Evolutionary conservation across 2,329 filamentous ascomycete genomes (phyloP).

Genomic region (Alternaria alternata): DNA sequence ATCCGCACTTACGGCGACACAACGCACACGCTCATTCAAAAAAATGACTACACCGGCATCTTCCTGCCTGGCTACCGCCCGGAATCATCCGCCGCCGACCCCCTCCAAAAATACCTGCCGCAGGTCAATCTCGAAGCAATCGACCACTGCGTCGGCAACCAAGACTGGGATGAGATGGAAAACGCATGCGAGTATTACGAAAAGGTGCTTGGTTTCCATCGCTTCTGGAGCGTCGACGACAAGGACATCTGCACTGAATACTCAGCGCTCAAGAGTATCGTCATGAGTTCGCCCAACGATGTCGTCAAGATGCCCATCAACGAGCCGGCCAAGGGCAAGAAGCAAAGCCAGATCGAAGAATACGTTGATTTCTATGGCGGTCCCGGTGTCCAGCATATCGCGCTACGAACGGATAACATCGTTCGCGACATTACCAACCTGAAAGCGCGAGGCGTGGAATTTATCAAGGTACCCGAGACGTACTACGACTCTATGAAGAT

Average conservation of each 20-base stretch:
- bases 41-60: constrained; percentile 71
- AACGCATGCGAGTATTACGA: constrained; percentile 77
- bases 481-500: constrained; percentile 83
- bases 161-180: constrained; percentile 91
- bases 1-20: constrained; percentile 95
- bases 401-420: constrained; percentile 82
- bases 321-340: constrained; percentile 89
- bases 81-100: constrained; percentile 56
- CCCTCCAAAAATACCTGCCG: constrained; percentile 64
- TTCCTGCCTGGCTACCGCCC: constrained; percentile 86
- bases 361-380: constrained; percentile 86
- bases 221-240: constrained; percentile 97
- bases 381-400: constrained; percentile 91
- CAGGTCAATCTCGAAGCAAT: constrained; percentile 73
- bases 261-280: constrained; percentile 85
- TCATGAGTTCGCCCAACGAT: constrained; percentile 87
- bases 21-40: constrained; percentile 87
- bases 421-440: constrained; percentile 78
- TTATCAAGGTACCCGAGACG: constrained; percentile 86
- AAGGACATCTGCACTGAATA: constrained; percentile 92
- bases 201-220: constrained; percentile 87
- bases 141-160: constrained; percentile 97
- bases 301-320: constrained; percentile 98
- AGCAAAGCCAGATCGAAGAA: constrained; percentile 93
- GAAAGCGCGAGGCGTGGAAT: constrained; percentile 87